A percentile compares a stretch with the other conserved stretches of the same genome.
phyloP scores from a whole-genome alignment of 2,329 filamentous ascomycete genomes.

The Phialemonium atrogriseum region DNA sequence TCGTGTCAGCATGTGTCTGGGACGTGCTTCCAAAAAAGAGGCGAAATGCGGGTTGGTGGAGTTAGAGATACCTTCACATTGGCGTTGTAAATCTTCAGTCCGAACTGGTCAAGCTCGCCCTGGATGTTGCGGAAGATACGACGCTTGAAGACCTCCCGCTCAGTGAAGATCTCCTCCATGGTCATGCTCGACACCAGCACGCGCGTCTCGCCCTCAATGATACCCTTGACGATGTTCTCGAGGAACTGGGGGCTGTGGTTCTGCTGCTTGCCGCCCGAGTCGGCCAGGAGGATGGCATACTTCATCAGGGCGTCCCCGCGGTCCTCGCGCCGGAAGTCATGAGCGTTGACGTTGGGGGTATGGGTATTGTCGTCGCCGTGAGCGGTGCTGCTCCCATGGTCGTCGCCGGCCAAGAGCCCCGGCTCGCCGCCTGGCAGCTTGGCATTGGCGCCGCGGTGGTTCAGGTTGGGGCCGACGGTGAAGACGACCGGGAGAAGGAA shows the following conservation, averaged over 20 bases:
- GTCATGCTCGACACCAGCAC: slow-evolving; percentile 81
- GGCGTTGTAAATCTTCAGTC: slow-evolving; percentile 61
- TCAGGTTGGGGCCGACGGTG: slow-evolving; percentile 74
- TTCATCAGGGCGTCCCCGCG: slow-evolving; percentile 61
- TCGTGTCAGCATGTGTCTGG: slow-evolving; percentile 54
- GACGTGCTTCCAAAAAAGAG: no score
- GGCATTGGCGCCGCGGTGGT: slow-evolving; percentile 41
- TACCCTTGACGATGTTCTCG: slow-evolving; percentile 79
- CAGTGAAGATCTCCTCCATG: slow-evolving; percentile 69
- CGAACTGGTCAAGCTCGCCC: slow-evolving; percentile 72
- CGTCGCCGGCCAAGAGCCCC: slow-evolving; percentile 2
- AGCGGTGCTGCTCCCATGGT: slow-evolving; percentile 8
- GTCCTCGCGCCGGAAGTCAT: slow-evolving; percentile 32
- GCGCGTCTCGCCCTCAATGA: slow-evolving; percentile 82
- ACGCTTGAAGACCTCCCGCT: slow-evolving; percentile 38
- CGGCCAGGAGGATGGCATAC: slow-evolving; percentile 73
- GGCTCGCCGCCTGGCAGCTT: slow-evolving; percentile 11
- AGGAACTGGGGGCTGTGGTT: slow-evolving; percentile 57
- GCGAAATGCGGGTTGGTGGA: neutral
- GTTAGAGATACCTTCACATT: slow-evolving; percentile 37
- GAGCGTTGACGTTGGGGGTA: slow-evolving; percentile 15
- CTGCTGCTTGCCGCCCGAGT: slow-evolving; percentile 34
- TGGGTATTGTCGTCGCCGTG: slow-evolving; percentile 10
- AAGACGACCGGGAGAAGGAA: slow-evolving; percentile 78
- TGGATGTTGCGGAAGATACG: slow-evolving; percentile 71